These are phyloP conservation scores for Pseudogymnoascus sp. DNA, from an alignment of 2,329 filamentous ascomycete species.

Conservation along the genomic window DNA sequence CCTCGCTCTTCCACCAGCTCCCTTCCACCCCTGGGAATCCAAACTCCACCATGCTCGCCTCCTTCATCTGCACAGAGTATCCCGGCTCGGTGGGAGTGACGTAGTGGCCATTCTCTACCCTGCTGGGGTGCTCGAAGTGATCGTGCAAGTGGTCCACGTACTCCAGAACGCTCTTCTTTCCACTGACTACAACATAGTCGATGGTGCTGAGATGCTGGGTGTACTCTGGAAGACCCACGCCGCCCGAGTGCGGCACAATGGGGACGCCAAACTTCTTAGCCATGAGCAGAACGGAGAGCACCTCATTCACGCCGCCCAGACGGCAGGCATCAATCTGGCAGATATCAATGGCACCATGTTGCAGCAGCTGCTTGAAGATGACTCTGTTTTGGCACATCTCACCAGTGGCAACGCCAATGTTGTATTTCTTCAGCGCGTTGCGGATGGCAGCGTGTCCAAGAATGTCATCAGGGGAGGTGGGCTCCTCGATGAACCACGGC, in stretches of 20 bases:
- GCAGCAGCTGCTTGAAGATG: constrained; percentile 82
- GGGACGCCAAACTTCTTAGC: constrained; percentile 54
- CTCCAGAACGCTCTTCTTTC: constrained; percentile 74
- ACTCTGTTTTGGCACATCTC: constrained; percentile 94
- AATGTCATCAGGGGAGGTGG: constrained; percentile 79
- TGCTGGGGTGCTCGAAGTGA: constrained; percentile 76
- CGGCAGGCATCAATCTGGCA: constrained; percentile 86
- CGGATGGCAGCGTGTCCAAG: constrained; percentile 77
- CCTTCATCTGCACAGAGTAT: constrained; percentile 91
- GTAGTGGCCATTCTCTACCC: constrained; percentile 79
- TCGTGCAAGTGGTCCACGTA: constrained; percentile 92
- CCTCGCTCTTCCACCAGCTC: constrained; percentile 78
- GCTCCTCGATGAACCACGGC: constrained; percentile 90
- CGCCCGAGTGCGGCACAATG: constrained; percentile 81
- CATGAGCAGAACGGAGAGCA: constrained; percentile 66
- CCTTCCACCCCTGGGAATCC: constrained; percentile 68
- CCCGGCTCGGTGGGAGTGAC: constrained; percentile 75
- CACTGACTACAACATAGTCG: constrained; percentile 81
- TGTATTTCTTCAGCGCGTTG: constrained; percentile 62
- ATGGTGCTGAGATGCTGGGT: constrained; percentile 89
- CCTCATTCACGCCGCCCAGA: constrained; percentile 81
- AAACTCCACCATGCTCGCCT: constrained; percentile 73
- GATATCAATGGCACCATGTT: constrained; percentile 72
- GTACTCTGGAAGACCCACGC: constrained; percentile 86
- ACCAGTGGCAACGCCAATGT: constrained; percentile 77